These are phyloP conservation scores for Anastatica hierochuntica DNA, from an alignment of 345 rosid genomes.

Conservation along the genomic window DNA sequence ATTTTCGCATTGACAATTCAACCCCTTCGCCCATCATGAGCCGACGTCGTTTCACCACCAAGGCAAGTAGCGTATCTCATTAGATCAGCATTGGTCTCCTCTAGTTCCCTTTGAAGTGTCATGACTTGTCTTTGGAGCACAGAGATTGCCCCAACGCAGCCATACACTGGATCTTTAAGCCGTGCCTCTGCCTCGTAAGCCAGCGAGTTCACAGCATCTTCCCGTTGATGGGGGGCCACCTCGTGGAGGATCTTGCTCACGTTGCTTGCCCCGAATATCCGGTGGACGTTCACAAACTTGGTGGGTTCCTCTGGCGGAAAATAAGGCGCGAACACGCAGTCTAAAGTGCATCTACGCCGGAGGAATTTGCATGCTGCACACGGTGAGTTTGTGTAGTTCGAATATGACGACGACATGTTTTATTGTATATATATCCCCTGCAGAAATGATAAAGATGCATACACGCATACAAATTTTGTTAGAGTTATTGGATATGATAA, in stretches of 20 bases:
- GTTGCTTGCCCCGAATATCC: slow-evolving; percentile 64
- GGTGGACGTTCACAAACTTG: slow-evolving; percentile 58
- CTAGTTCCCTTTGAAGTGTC: slow-evolving; percentile 48
- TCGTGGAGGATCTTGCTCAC: slow-evolving; percentile 61
- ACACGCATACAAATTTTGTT: no score
- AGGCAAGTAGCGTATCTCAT: slow-evolving; percentile 30
- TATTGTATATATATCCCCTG: background rate
- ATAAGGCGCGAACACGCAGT: slow-evolving; percentile 56
- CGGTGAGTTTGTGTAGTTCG: slow-evolving; percentile 52
- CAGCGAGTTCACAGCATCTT: slow-evolving; percentile 54
- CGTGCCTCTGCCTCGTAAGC: slow-evolving; percentile 70
- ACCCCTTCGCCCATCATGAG: no score
- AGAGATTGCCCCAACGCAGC: slow-evolving; percentile 62
- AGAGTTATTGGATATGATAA: no score
- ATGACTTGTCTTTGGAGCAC: slow-evolving; percentile 52
- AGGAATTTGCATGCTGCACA: slow-evolving; percentile 70
- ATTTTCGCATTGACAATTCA: slow-evolving; percentile 15
- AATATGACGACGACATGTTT: slow-evolving; percentile 20
- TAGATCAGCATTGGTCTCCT: slow-evolving; percentile 52
- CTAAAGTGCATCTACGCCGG: slow-evolving; percentile 47
- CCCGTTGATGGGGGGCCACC: slow-evolving; percentile 47
- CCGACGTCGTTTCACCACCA: no score
- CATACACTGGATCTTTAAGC: slow-evolving; percentile 58
- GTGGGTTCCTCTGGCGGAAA: slow-evolving; percentile 67
- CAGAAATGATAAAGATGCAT: background rate